These are phyloP conservation scores for Rusavskia elegans DNA, from an alignment of 495 filamentous ascomycete species.

Conservation along the genomic window DNA sequence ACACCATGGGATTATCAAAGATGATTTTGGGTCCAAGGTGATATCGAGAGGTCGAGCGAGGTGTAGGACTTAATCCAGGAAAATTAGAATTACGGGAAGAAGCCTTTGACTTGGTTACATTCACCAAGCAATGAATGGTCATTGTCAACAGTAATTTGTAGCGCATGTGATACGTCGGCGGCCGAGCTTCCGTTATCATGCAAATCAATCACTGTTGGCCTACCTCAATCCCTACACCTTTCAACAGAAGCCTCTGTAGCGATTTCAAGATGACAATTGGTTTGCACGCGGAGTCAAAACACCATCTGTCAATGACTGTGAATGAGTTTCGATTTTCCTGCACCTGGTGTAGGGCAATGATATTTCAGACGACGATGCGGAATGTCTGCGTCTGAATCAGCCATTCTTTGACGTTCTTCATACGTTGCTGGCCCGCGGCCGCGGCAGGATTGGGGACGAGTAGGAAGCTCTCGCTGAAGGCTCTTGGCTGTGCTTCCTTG, in stretches of 20 bases:
- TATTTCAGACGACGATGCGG: conserved; percentile 36
- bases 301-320: too few species aligned
- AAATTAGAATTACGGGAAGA: too few species aligned
- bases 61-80: too few species aligned
- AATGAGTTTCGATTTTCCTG: too few species aligned
- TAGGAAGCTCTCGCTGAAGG: conserved; percentile 61
- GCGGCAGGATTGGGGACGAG: conserved; percentile 59
- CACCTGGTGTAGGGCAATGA: background rate
- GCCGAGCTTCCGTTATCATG: background rate
- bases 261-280: too few species aligned
- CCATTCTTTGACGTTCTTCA: conserved; percentile 31
- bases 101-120: too few species aligned
- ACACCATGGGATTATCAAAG: too few species aligned
- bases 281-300: too few species aligned
- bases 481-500: conserved; percentile 36
- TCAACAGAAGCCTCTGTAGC: too few species aligned
- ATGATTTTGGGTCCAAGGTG: too few species aligned
- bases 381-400: conserved; percentile 64
- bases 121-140: background rate
- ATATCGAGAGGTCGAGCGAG: too few species aligned
- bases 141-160: background rate
- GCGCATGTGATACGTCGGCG: background rate
- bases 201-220: background rate
- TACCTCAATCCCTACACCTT: too few species aligned
- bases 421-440: conserved; percentile 26